Conservation (phyloP, 495 filamentous ascomycete genomes). For the Pyrenula massariospora region DNA sequence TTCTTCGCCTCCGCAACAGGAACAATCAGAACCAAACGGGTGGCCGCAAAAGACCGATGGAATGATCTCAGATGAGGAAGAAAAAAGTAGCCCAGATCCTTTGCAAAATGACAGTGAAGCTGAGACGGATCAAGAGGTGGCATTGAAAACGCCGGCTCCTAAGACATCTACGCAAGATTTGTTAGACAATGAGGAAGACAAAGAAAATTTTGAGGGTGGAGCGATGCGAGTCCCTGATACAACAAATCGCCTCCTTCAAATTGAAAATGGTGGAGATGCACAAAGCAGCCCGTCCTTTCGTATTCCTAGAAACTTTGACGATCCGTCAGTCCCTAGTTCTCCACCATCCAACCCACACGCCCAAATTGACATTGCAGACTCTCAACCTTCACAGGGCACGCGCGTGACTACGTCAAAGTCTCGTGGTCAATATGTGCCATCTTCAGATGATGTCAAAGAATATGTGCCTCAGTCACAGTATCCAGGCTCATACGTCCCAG, state of each 20-base stretch:
- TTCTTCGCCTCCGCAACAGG: not conserved
- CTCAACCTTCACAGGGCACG: slow-evolving; percentile 29
- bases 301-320: not conserved
- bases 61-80: slow-evolving; percentile 1
- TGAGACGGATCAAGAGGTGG: slow-evolving; percentile 36
- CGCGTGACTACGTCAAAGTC: not conserved
- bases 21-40: not conserved
- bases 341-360: not conserved
- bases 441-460: slow-evolving; percentile 10
- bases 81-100: slow-evolving; percentile 1
- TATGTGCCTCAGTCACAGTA: slow-evolving; percentile 19
- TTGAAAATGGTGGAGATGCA: not conserved
- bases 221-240: slow-evolving; percentile 16
- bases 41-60: not conserved
- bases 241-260: slow-evolving; percentile 3
- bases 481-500: not conserved
- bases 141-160: slow-evolving; percentile 16
- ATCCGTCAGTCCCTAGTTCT: not conserved
- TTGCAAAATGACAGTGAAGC: slow-evolving; percentile 28
- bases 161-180: not conserved
- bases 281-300: not conserved
- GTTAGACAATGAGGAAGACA: slow-evolving; percentile 32
- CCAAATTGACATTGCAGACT: slow-evolving; percentile 27
- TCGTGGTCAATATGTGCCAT: slow-evolving; percentile 7
- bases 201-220: slow-evolving; percentile 32